A percentile compares a stretch with the other conserved stretches of the same genome.
phyloP scores from a whole-genome alignment of 768 basidiomycete genomes.

The Suillus lakei region DNA sequence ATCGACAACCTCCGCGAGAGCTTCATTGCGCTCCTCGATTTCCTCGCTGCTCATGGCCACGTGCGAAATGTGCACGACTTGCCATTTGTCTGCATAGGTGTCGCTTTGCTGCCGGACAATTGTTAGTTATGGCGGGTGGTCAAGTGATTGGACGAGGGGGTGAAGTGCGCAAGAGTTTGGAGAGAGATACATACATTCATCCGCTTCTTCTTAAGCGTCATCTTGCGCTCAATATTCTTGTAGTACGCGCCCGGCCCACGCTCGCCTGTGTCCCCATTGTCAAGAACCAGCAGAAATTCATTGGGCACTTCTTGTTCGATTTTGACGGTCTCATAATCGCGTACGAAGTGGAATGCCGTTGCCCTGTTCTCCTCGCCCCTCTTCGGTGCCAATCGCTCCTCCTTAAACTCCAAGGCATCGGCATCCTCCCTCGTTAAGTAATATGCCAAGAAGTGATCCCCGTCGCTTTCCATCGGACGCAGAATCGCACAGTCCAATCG shows the following conservation, averaged over 20 bases:
- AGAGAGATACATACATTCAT: conserved; percentile 60
- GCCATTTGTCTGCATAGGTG: conserved; percentile 81
- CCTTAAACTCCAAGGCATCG: conserved; percentile 68
- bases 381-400: conserved; percentile 53
- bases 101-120: conserved; percentile 58
- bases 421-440: conserved; percentile 82
- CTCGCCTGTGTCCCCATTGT: conserved; percentile 56
- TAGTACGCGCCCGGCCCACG: conserved; percentile 79
- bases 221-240: conserved; percentile 88
- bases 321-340: conserved; percentile 88
- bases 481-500: conserved; percentile 85
- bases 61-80: conserved; percentile 76
- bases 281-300: conserved; percentile 78
- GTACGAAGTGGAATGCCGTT: conserved; percentile 74
- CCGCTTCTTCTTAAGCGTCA: conserved; percentile 84
- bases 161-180: neutral
- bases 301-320: conserved; percentile 87
- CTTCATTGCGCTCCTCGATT: conserved; percentile 77
- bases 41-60: conserved; percentile 75
- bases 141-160: neutral
- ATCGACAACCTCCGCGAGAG: conserved; percentile 77
- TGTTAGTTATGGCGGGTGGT: conserved; percentile 9
- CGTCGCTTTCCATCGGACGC: conserved; percentile 86
- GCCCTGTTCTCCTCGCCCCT: conserved; percentile 61
- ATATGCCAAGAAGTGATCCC: conserved; percentile 87